phyloP scores from a whole-genome alignment of 345 rosid species.

The Brassica nigra region DNA sequence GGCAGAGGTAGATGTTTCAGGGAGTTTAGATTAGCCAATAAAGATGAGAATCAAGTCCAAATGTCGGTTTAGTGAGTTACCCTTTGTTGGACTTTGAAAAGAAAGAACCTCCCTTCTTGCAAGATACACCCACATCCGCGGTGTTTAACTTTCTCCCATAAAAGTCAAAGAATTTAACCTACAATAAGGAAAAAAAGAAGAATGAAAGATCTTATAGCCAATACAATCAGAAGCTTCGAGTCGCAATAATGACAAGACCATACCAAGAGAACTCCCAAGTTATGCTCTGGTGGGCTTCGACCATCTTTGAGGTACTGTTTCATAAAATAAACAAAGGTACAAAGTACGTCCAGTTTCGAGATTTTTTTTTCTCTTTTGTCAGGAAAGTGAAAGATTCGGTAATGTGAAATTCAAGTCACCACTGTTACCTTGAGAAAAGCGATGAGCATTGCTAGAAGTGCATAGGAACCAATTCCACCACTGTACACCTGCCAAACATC shows the following conservation, averaged over 20 bases:
- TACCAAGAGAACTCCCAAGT: slow-evolving; percentile 92
- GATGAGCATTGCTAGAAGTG: slow-evolving; percentile 86
- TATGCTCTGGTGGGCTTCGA: slow-evolving; percentile 61
- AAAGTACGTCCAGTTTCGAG: background rate
- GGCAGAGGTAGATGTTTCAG: background rate
- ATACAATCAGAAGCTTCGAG: background rate
- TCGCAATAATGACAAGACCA: slow-evolving; percentile 16
- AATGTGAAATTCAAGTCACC: slow-evolving; percentile 4
- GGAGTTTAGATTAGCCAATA: background rate
- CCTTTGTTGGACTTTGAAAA: slow-evolving; percentile 72
- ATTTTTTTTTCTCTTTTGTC: background rate
- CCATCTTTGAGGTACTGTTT: slow-evolving; percentile 59
- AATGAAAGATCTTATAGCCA: slow-evolving; percentile 20
- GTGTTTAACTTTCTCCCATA: slow-evolving; percentile 86
- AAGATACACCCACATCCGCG: slow-evolving; percentile 82
- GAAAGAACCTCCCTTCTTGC: slow-evolving; percentile 67
- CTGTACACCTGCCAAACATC: slow-evolving; percentile 72
- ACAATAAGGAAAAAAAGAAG: slow-evolving; percentile 36
- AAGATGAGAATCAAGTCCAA: slow-evolving; percentile 15
- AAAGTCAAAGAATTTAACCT: slow-evolving; percentile 88
- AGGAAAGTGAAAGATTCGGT: background rate
- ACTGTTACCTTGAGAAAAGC: slow-evolving; percentile 69
- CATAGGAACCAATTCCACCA: slow-evolving; percentile 95
- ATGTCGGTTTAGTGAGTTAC: slow-evolving; percentile 42
- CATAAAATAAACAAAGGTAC: slow-evolving; percentile 20